Evolutionary conservation across 1,139 yeast species (phyloP).

Genomic region (Taphrina flavorubra): DNA sequence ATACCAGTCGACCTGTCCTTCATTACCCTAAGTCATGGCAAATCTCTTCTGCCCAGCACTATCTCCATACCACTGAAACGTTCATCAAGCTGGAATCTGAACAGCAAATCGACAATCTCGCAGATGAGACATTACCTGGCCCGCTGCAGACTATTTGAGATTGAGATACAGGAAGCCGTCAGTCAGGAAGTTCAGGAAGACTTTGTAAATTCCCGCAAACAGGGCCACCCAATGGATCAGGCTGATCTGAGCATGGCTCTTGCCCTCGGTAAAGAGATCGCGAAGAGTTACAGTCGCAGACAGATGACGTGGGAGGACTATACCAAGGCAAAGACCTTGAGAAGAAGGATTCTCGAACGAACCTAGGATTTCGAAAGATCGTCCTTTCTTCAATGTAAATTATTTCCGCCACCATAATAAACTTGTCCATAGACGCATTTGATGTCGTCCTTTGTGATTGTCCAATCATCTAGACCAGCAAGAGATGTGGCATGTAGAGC

Average conservation of each 20-base stretch:
- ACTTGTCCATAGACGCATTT: conserved; percentile 26
- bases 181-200: conserved; percentile 41
- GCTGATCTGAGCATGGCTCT: conserved; percentile 37
- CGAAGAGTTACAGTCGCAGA: conserved; percentile 38
- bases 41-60: conserved; percentile 41
- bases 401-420: conserved; percentile 14
- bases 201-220: conserved; percentile 42
- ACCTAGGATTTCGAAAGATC: background rate
- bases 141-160: conserved; percentile 24
- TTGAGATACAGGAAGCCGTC: conserved; percentile 39
- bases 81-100: conserved; percentile 13
- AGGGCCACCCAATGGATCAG: conserved; percentile 40
- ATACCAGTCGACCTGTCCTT: conserved; percentile 41
- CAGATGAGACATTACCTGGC: conserved; percentile 27
- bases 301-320: conserved; percentile 41
- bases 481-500: background rate
- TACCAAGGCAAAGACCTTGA: conserved; percentile 5
- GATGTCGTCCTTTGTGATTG: background rate
- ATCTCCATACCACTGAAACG: conserved; percentile 22
- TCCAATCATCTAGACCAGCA: background rate
- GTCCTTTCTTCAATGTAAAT: conserved; percentile 1
- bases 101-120: background rate
- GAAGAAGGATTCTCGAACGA: background rate
- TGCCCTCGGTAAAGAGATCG: conserved; percentile 38
- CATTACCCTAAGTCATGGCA: conserved; percentile 41